Percentiles rank a stretch among this genome's conserved stretches.
Evolutionary conservation across 2,329 filamentous ascomycete genomes (phyloP).

Genomic region (Passalora sequoiae): DNA sequence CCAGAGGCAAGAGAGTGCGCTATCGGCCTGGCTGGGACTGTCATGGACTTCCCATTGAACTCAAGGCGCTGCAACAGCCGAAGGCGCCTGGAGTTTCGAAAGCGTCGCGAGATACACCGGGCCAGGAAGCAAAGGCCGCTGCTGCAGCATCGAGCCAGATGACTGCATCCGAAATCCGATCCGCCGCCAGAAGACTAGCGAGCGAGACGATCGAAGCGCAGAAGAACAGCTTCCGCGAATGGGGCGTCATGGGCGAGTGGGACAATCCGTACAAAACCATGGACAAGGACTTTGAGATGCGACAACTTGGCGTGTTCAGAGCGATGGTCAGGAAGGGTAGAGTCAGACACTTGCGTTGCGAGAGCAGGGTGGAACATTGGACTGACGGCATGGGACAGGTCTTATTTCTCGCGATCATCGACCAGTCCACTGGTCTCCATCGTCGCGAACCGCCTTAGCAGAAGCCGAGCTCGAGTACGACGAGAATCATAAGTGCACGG

Average conservation of each 20-base stretch:
- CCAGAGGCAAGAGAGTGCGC: constrained; percentile 67
- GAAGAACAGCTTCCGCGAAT: constrained; percentile 66
- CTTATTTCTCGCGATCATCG: constrained; percentile 74
- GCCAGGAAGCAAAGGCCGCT: constrained; percentile 28
- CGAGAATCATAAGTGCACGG: constrained; percentile 64
- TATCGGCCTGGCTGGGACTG: constrained; percentile 97
- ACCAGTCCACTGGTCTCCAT: constrained; percentile 83
- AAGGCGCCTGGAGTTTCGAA: constrained; percentile 34
- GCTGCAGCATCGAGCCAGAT: constrained; percentile 33
- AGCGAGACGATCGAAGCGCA: constrained; percentile 64
- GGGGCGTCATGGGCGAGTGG: constrained; percentile 79
- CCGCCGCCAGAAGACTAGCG: constrained; percentile 61
- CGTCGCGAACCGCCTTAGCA: constrained; percentile 70
- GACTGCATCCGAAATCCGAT: constrained; percentile 54
- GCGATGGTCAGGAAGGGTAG: constrained; percentile 61
- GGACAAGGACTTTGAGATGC: constrained; percentile 68
- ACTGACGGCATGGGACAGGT: constrained; percentile 35
- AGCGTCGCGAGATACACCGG: constrained; percentile 33
- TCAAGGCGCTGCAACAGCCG: constrained; percentile 73
- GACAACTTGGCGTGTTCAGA: constrained; percentile 70
- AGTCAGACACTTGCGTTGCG: constrained; percentile 6
- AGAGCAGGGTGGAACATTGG: constrained; percentile 34
- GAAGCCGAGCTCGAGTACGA: constrained; percentile 83
- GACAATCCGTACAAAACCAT: constrained; percentile 71
- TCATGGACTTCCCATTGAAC: constrained; percentile 92